phyloP scores from a whole-genome alignment of 2,329 filamentous ascomycete genomes.

The Verticillium tricorpus region DNA sequence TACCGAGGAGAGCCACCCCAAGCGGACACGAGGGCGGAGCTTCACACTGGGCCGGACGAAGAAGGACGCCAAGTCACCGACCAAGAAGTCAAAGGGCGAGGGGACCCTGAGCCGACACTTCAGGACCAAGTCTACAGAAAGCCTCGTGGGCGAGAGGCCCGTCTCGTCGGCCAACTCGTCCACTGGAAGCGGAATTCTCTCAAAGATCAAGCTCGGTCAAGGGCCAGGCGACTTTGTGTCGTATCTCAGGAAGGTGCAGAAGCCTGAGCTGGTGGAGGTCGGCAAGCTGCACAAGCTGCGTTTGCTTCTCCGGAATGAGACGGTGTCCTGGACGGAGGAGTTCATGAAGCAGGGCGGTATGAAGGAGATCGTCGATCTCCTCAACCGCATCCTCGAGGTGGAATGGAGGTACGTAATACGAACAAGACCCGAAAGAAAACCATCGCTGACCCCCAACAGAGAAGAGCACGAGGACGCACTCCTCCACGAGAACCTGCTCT shows the following conservation, averaged over 20 bases:
- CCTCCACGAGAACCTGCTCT: conserved; percentile 86
- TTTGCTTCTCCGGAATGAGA: conserved; percentile 86
- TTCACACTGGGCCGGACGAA: conserved; percentile 69
- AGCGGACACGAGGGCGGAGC: conserved; percentile 64
- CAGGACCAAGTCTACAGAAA: conserved; percentile 69
- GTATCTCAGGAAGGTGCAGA: conserved; percentile 76
- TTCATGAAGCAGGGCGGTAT: conserved; percentile 90
- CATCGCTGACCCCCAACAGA: conserved; percentile 38
- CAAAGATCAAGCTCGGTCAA: conserved; percentile 69
- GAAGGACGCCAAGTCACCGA: conserved; percentile 61
- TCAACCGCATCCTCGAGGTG: conserved; percentile 89
- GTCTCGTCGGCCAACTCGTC: conserved; percentile 42
- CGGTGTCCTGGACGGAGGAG: conserved; percentile 88
- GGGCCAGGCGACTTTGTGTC: conserved; percentile 79
- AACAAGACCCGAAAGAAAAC: too few species aligned
- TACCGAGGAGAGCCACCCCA: conserved; percentile 44
- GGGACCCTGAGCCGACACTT: conserved; percentile 59
- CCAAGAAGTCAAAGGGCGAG: conserved; percentile 71
- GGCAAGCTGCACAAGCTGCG: conserved; percentile 91
- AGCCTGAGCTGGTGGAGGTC: conserved; percentile 84
- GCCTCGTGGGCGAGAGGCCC: conserved; percentile 53
- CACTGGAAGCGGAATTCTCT: conserved; percentile 53
- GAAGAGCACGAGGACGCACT: conserved; percentile 95
- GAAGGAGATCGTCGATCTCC: conserved; percentile 79
- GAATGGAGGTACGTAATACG: conserved; percentile 76